phyloP scores from a whole-genome alignment of 1,284 basidiomycete genomes.

The Puccinia sorghi region DNA sequence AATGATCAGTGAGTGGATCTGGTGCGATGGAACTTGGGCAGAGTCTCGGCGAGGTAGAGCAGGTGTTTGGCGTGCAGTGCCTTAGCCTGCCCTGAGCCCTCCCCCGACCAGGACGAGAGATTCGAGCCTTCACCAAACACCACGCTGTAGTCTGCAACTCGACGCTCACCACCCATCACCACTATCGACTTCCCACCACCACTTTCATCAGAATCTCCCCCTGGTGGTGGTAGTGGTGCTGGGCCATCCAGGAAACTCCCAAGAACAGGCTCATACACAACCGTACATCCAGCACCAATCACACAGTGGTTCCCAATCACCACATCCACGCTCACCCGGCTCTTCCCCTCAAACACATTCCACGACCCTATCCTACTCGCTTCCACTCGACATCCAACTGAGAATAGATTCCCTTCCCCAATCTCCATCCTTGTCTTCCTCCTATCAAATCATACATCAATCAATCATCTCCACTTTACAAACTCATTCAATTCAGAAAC shows the following conservation, averaged over 20 bases:
- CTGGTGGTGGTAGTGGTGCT: no score
- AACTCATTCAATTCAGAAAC: not conserved
- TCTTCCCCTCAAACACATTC: slow-evolving; percentile 44
- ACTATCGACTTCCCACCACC: no score
- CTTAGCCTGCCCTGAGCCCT: slow-evolving; percentile 30
- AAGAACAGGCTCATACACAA: slow-evolving; percentile 9
- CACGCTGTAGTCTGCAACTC: not conserved
- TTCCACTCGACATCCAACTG: slow-evolving; percentile 45
- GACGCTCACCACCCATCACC: no score
- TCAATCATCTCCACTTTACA: not conserved
- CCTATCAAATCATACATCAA: not conserved
- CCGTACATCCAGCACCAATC: slow-evolving; percentile 29
- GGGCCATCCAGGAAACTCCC: no score
- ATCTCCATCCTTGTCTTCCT: slow-evolving; percentile 37
- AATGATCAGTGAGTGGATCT: not conserved
- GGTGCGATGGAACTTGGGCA: slow-evolving; percentile 47
- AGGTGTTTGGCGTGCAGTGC: slow-evolving; percentile 45
- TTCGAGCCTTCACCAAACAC: slow-evolving; percentile 37
- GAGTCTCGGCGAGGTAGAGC: slow-evolving; percentile 31
- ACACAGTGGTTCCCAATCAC: slow-evolving; percentile 23
- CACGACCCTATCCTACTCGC: slow-evolving; percentile 27
- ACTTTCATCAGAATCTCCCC: no score
- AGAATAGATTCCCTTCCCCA: slow-evolving; percentile 38
- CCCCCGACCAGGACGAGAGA: slow-evolving; percentile 22
- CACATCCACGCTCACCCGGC: slow-evolving; percentile 25